Evolutionary conservation across 495 filamentous ascomycete species (phyloP), one percentile per base, ranked within the genome.

Genomic region (Acidiella bohemica): DNA sequence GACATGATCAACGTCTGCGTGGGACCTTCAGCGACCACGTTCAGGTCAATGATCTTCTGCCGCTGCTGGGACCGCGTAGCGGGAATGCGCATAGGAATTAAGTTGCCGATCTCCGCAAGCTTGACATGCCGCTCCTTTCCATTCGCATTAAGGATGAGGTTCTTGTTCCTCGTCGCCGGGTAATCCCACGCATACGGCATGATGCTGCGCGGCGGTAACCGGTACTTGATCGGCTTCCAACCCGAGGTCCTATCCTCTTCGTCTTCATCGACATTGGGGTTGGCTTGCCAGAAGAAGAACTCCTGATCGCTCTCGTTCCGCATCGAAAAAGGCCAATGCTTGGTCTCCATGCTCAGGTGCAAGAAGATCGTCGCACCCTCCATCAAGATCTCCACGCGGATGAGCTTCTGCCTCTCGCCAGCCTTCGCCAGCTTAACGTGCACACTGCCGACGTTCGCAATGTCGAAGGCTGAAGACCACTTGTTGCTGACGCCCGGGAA

Each of bases 151-250:
- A 97, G 69, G 30, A 93, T 73, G 24, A 96, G 71, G 55, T 93
- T 87, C 58, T 90, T 93, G 60, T 80, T 80, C 61, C 93, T 94
- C n/a, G 85, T 84, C 4, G 90, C 86, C 1, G 90, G 90, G 62
- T 90, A 96, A 56, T 97, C 92, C 90, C 90, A 97, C 21, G 90
- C 88, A 56, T 97, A 97, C 4, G 92, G 88, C 90, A 97, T 97
- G 60, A 96, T 93, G 58, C 88, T 95, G 23, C 92, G 72, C 5
- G 86, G 76, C 3, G 90, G 90, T 11, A 97, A 71, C n/a, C 87
- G 81, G 57, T 97, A 97, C 27, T 83, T 67, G 47, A 96, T 81
- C 9, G 83, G 84, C 39, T 81, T 75, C 81, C 87, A 97, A 5
- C 83, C 80, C 35, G 79, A 82, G 19, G 65, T 64, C 28, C 71